Evolutionary conservation across 83 land plant species (phyloP).

Genomic region (Isoetes engelmannii): DNA sequence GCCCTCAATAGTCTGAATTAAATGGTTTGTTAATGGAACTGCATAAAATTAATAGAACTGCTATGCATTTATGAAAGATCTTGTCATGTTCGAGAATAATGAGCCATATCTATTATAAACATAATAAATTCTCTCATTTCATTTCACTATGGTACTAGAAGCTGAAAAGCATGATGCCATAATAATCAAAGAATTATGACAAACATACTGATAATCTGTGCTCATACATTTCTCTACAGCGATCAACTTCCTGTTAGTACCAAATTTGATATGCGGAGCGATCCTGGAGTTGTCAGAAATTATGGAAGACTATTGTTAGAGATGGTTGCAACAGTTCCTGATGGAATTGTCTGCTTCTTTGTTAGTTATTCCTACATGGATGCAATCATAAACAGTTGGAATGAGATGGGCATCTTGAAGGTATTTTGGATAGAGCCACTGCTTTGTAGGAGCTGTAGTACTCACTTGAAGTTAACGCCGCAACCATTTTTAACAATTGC

Average conservation of each 20-base stretch:
- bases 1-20: too few relatives aligned
- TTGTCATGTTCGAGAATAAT: too few relatives aligned
- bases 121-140: too few relatives aligned
- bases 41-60: too few relatives aligned
- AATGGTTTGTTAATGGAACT: too few relatives aligned
- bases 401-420: conserved; percentile 93
- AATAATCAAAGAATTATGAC: too few relatives aligned
- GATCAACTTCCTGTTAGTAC: conserved; percentile 98
- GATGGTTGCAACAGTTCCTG: conserved; percentile 97
- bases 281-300: conserved; percentile 96
- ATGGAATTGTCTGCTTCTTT: conserved; percentile 98
- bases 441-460: not conserved
- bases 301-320: conserved; percentile 93
- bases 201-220: too few relatives aligned
- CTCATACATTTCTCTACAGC: conserved; percentile 32
- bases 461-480: not conserved
- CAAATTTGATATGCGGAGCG: conserved; percentile 98
- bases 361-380: conserved; percentile 99
- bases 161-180: too few relatives aligned
- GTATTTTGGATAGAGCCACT: conserved; percentile 17
- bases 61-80: too few relatives aligned
- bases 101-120: too few relatives aligned
- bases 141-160: too few relatives aligned
- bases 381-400: conserved; percentile 94
- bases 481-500: conserved; percentile 8